Percentiles rank a stretch among this genome's conserved stretches.
phyloP scores from a whole-genome alignment of 2,329 filamentous ascomycete species.

The Pseudocercospora ulei region DNA sequence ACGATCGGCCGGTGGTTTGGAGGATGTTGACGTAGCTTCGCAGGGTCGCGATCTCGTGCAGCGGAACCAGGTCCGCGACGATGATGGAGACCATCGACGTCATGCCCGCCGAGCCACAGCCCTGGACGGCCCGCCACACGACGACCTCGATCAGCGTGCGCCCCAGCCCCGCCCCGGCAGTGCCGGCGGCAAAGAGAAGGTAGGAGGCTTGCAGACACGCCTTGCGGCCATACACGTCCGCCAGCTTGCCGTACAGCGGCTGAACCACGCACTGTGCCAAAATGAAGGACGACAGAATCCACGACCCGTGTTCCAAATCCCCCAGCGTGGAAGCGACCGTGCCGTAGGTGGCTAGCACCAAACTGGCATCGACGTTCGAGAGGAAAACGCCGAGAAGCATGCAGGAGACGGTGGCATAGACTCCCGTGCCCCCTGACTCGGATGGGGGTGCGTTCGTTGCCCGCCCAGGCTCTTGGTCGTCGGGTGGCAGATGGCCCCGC shows the following conservation, averaged over 20 bases:
- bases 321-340: constrained; percentile 43
- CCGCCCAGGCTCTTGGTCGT: constrained; percentile 23
- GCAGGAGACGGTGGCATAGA: constrained; percentile 29
- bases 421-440: constrained; percentile 13
- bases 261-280: constrained; percentile 39
- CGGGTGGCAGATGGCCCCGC: constrained; percentile 21
- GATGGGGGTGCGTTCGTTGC: constrained; percentile 13
- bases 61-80: constrained; percentile 44
- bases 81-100: constrained; percentile 41
- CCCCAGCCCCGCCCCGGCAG: constrained; percentile 36
- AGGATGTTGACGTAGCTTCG: constrained; percentile 46
- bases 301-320: constrained; percentile 37
- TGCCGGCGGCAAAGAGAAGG: constrained; percentile 37
- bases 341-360: constrained; percentile 58
- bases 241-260: constrained; percentile 40
- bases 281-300: constrained; percentile 41
- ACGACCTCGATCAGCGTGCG: constrained; percentile 37
- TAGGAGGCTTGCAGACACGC: constrained; percentile 36
- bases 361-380: constrained; percentile 53
- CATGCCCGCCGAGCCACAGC: constrained; percentile 41
- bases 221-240: constrained; percentile 42
- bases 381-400: constrained; percentile 51
- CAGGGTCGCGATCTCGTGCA: constrained; percentile 43
- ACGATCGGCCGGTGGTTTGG: constrained; percentile 43
- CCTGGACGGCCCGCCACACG: constrained; percentile 37